Evolutionary conservation across 306 rosid species (phyloP), one percentile per base, ranked within the genome.

Genomic region (Sesbania bispinosa): DNA sequence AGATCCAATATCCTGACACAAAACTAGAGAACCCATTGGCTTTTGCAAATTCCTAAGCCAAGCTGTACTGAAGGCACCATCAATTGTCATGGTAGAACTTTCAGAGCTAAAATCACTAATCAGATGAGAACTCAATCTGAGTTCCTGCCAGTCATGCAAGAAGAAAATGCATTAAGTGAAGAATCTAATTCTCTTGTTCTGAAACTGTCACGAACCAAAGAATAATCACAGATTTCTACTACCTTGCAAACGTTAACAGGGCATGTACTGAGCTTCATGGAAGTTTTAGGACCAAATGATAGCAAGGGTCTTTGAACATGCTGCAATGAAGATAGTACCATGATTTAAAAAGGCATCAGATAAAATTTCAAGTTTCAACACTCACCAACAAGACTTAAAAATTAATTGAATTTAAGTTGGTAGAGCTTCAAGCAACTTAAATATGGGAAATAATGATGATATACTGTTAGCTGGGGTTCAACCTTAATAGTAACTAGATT

Each of bases 271-370:
- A 93, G 94, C 88, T 86, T 89, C 85, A 88, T 73, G 75, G 85
- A 84, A 81, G 92, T 86, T 84, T 91, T 93, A 69, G 98, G 98
- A 80, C 98, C 97, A 83, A 93, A 93, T 41, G 97, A 90, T 51
- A 93, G 71, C 53, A 93, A 80, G 74, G 97, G 98, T 62, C 97
- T 83, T 76, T 90, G 97, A 78, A 93, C 94, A 82, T 93, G 96
- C 98, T 93, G 92, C 84, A 83, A 55, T 52, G 43, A 42, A 80
- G 57, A 81, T 38, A 69, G 13, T 11, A 64, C 50, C 21, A 18
- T 63, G 24, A 62, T 69, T 61, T 74, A 74, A 67, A 62, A 74
- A 7, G 30, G 54, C 16, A 41, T 48, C 39, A 32, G 20, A 68
- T 38, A 60, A 18, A 55, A 6, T 64, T n/a, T 26, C 52, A 67